Evolutionary conservation across 1,139 yeast species (phyloP).

Genomic region (Protomyces inouyei): DNA sequence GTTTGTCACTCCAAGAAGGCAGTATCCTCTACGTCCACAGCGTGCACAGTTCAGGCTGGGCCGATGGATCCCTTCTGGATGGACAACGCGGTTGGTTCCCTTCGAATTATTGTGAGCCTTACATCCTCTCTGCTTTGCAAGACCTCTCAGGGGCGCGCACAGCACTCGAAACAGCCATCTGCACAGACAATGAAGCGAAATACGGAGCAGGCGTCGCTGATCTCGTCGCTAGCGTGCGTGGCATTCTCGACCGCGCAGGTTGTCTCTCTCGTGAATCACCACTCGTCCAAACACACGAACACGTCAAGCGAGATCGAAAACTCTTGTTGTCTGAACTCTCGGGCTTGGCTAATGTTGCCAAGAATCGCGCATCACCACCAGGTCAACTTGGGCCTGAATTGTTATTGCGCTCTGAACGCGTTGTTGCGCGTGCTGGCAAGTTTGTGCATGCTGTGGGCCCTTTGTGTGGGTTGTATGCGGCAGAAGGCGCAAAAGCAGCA

Average conservation of each 20-base stretch:
- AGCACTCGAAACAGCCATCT: slow-evolving; percentile 45
- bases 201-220: slow-evolving; percentile 48
- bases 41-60: slow-evolving; percentile 94
- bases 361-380: slow-evolving; percentile 45
- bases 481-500: slow-evolving; percentile 9
- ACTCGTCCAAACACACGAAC: slow-evolving; percentile 64
- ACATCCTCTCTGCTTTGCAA: slow-evolving; percentile 52
- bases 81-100: slow-evolving; percentile 95
- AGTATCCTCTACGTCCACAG: slow-evolving; percentile 85
- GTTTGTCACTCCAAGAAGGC: slow-evolving; percentile 72
- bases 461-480: slow-evolving; percentile 7
- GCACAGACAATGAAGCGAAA: slow-evolving; percentile 12
- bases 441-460: slow-evolving; percentile 41
- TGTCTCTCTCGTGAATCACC: slow-evolving; percentile 80
- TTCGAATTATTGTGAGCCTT: slow-evolving; percentile 67
- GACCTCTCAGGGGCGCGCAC: slow-evolving; percentile 70
- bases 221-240: slow-evolving; percentile 78
- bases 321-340: slow-evolving; percentile 86
- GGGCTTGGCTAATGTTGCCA: slow-evolving; percentile 77
- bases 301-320: slow-evolving; percentile 70
- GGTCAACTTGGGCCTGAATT: slow-evolving; percentile 51
- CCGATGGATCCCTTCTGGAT: slow-evolving; percentile 77
- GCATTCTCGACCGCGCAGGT: slow-evolving; percentile 54
- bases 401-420: slow-evolving; percentile 49
- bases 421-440: slow-evolving; percentile 70